These are phyloP conservation scores for Hypomontagnella submonticulosa DNA, from an alignment of 495 filamentous ascomycete species.

Conservation along the genomic window DNA sequence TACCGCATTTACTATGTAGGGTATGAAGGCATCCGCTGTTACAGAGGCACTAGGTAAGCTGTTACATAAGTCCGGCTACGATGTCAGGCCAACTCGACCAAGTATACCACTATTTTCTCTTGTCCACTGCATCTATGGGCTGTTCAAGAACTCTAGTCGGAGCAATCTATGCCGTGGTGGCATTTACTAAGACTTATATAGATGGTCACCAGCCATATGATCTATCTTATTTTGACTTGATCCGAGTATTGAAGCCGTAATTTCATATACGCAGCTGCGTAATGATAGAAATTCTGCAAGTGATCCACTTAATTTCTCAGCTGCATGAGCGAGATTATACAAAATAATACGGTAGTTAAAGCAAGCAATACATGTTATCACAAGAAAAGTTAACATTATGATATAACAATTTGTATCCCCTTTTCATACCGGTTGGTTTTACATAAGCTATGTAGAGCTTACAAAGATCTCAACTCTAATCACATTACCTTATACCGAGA, in stretches of 20 bases:
- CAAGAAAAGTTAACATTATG: too few species aligned
- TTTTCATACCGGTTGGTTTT: too few species aligned
- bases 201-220: constrained; percentile 1
- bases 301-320: constrained; percentile 16
- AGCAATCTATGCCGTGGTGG: background rate
- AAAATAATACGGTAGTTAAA: too few species aligned
- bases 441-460: too few species aligned
- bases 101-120: constrained; percentile 3
- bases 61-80: constrained; percentile 2
- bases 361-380: too few species aligned
- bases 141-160: background rate
- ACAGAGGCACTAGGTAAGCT: background rate
- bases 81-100: background rate
- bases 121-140: background rate
- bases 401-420: too few species aligned
- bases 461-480: too few species aligned
- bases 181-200: constrained; percentile 10
- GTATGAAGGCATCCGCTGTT: background rate
- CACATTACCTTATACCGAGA: background rate
- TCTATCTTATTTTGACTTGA: constrained; percentile 12
- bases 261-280: constrained; percentile 8
- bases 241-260: constrained; percentile 4
- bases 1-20: constrained; percentile 9
- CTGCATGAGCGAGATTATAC: constrained; percentile 14
- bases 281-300: constrained; percentile 9